Conservation (phyloP, 2,329 filamentous ascomycete genomes). For the Pezizomycotina sp. region DNA sequence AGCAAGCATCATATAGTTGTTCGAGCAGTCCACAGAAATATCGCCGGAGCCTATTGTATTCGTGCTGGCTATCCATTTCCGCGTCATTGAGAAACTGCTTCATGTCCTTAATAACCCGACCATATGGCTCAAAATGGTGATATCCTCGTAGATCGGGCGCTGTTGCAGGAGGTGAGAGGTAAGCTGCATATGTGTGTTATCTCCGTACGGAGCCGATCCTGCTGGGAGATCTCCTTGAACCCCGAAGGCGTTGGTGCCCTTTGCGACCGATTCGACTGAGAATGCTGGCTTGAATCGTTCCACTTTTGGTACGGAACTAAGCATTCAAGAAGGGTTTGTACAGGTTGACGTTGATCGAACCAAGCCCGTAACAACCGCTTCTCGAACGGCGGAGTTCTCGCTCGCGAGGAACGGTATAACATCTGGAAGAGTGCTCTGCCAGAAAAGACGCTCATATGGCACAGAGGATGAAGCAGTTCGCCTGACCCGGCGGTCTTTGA, state of each 20-base stretch:
- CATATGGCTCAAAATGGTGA: slow-evolving; percentile 79
- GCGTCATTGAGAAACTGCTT: slow-evolving; percentile 89
- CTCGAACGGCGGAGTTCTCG: slow-evolving; percentile 62
- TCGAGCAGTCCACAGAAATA: slow-evolving; percentile 93
- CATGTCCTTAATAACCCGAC: slow-evolving; percentile 73
- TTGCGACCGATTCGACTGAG: slow-evolving; percentile 54
- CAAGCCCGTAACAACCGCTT: slow-evolving; percentile 78
- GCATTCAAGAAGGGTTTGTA: slow-evolving; percentile 82
- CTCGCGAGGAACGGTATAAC: slow-evolving; percentile 75
- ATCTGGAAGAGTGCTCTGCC: slow-evolving; percentile 76
- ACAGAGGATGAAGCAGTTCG: slow-evolving; percentile 40
- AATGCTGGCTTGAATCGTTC: slow-evolving; percentile 63
- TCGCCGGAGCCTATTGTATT: slow-evolving; percentile 76
- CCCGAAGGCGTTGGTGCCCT: slow-evolving; percentile 40
- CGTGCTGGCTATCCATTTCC: slow-evolving; percentile 86
- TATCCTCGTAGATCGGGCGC: slow-evolving; percentile 62
- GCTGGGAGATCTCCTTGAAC: slow-evolving; percentile 69
- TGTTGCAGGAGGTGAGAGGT: slow-evolving; percentile 78
- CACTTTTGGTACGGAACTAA: too few species aligned
- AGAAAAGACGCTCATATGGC: slow-evolving; percentile 55
- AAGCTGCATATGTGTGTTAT: slow-evolving; percentile 93
- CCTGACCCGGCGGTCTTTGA: slow-evolving; percentile 56
- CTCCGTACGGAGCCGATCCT: slow-evolving; percentile 76
- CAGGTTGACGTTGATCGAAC: slow-evolving; percentile 86
- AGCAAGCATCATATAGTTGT: slow-evolving; percentile 69